Conservation (phyloP, 2,329 filamentous ascomycete genomes). For the Aspergillus bombycis region DNA sequence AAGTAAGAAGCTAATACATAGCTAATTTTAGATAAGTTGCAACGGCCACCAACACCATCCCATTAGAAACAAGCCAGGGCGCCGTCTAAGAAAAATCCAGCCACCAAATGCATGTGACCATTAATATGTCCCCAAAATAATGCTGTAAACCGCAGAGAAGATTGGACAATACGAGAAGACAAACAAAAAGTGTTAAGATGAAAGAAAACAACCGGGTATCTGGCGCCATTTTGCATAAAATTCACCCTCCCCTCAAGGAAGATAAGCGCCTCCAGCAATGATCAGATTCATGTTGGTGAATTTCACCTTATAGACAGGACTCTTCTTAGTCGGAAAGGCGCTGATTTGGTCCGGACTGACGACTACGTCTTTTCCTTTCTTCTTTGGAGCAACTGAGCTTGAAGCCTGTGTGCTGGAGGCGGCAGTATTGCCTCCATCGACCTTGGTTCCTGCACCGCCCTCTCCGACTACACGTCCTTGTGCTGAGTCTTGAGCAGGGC, state of each 20-base stretch:
- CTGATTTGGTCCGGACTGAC: constrained; percentile 92
- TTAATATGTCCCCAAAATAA: constrained; percentile 1
- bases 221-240: constrained; percentile 21
- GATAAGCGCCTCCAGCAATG: constrained; percentile 74
- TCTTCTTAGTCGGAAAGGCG: constrained; percentile 95
- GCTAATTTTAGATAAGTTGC: not conserved
- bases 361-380: constrained; percentile 86
- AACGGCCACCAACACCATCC: constrained; percentile 3
- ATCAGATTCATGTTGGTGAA: constrained; percentile 97
- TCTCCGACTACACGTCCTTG: constrained; percentile 58
- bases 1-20: constrained; percentile 1
- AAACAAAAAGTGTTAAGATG: not conserved
- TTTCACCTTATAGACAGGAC: constrained; percentile 86
- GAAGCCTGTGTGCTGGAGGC: constrained; percentile 48
- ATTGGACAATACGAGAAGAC: not conserved
- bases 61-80: not conserved
- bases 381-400: constrained; percentile 56
- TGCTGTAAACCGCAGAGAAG: not conserved
- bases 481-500: constrained; percentile 64
- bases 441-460: constrained; percentile 51
- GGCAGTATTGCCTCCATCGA: constrained; percentile 56
- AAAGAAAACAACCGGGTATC: constrained; percentile 21
- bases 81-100: not conserved
- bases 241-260: constrained; percentile 47
- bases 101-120: constrained; percentile 8